A percentile compares a stretch with the other conserved stretches of the same genome.
Conservation (phyloP, 1,284 basidiomycete genomes). For the Rhodotorula sp. region DNA sequence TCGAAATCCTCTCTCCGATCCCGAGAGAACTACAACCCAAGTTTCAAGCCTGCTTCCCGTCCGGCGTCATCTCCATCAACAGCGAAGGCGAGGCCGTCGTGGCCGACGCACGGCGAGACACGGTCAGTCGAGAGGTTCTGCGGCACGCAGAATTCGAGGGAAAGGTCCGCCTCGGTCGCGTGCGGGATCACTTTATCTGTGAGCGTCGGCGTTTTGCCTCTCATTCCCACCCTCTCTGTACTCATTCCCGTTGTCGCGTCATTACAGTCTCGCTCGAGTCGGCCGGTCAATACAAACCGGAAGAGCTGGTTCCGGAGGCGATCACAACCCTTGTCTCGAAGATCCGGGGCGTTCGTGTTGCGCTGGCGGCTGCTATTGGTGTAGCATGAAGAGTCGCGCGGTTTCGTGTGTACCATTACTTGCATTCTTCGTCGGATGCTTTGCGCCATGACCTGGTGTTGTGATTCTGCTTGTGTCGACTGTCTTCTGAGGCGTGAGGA, state of each 20-base stretch:
- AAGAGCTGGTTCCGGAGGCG: slow-evolving; percentile 79
- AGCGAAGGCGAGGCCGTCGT: slow-evolving; percentile 62
- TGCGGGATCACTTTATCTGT: slow-evolving; percentile 95
- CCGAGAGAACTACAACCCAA: slow-evolving; percentile 62
- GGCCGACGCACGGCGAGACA: slow-evolving; percentile 69
- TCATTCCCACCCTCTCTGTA: not conserved
- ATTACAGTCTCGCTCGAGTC: slow-evolving; percentile 64
- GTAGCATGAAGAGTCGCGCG: not conserved
- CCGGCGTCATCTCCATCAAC: slow-evolving; percentile 76
- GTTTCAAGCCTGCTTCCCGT: slow-evolving; percentile 83
- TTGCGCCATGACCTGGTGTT: too few species aligned
- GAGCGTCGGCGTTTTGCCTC: slow-evolving; percentile 35
- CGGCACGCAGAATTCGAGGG: slow-evolving; percentile 88
- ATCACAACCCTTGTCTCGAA: slow-evolving; percentile 80
- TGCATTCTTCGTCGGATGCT: not conserved
- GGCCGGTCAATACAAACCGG: slow-evolving; percentile 79
- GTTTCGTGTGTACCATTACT: not conserved
- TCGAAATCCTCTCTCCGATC: slow-evolving; percentile 72
- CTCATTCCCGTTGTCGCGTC: too few species aligned
- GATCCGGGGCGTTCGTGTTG: slow-evolving; percentile 51
- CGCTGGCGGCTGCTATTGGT: not conserved
- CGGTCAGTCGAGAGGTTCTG: slow-evolving; percentile 87
- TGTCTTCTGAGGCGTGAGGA: not conserved
- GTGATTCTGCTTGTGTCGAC: not conserved
- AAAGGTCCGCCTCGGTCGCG: slow-evolving; percentile 75